These are phyloP conservation scores for Aspergillus ustus DNA, from an alignment of 2,329 filamentous ascomycete genomes.

Conservation along the genomic window DNA sequence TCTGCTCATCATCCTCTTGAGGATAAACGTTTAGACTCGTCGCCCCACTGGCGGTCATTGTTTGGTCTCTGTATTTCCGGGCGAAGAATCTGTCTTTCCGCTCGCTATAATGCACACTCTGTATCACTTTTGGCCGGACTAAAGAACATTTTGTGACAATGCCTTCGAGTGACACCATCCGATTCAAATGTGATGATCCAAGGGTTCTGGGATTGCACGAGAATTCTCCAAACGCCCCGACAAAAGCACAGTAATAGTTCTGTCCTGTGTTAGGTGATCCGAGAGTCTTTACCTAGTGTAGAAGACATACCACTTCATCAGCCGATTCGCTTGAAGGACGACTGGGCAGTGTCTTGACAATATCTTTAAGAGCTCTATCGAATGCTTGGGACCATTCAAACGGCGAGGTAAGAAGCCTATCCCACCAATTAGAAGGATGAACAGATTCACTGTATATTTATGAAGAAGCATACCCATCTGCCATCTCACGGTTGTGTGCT, in stretches of 20 bases:
- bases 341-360: constrained; percentile 78
- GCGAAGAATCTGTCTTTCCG: constrained; percentile 83
- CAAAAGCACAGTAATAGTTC: constrained; percentile 92
- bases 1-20: constrained; percentile 89
- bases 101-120: constrained; percentile 97
- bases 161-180: constrained; percentile 95
- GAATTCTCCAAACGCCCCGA: constrained; percentile 93
- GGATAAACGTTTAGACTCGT: constrained; percentile 93
- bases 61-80: constrained; percentile 92
- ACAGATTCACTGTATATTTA: neutral
- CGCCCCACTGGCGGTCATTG: constrained; percentile 86
- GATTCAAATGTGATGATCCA: constrained; percentile 86
- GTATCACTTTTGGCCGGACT: constrained; percentile 95
- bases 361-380: constrained; percentile 85
- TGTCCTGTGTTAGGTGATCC: constrained; percentile 24
- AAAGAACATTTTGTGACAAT: constrained; percentile 97
- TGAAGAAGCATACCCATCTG: constrained; percentile 59
- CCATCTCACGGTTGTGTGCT: constrained; percentile 81
- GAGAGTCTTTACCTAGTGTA: neutral
- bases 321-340: constrained; percentile 75
- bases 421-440: constrained; percentile 21
- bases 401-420: constrained; percentile 73
- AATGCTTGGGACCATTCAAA: constrained; percentile 91
- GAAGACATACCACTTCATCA: constrained; percentile 67
- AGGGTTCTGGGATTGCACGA: constrained; percentile 93